These are phyloP conservation scores for Penicillium sp. DNA, from an alignment of 2,329 filamentous ascomycete species.

Conservation along the genomic window DNA sequence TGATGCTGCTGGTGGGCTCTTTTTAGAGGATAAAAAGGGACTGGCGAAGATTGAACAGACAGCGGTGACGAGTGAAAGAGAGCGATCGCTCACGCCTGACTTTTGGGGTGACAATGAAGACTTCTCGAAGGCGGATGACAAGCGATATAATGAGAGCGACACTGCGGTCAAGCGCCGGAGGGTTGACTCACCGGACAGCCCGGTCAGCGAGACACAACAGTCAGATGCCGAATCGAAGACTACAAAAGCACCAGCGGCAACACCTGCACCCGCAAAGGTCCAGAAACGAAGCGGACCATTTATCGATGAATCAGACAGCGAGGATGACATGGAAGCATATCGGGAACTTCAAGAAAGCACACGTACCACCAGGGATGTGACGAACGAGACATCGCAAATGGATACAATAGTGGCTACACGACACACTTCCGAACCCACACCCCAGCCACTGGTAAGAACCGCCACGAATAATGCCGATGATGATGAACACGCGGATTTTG, in stretches of 20 bases:
- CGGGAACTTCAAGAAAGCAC: conserved; percentile 16
- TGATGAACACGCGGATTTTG: conserved; percentile 54
- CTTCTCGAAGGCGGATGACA: conserved; percentile 9
- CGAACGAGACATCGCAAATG: background rate
- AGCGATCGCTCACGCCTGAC: conserved; percentile 30
- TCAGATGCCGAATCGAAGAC: background rate
- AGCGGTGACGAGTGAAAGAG: conserved; percentile 4
- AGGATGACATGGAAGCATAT: conserved; percentile 42
- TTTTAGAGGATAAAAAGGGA: conserved; percentile 34
- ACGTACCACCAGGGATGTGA: background rate
- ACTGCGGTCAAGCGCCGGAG: conserved; percentile 34
- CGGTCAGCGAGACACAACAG: background rate
- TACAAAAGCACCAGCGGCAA: background rate
- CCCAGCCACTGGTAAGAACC: conserved; percentile 50
- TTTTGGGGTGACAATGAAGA: conserved; percentile 31
- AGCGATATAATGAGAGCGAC: conserved; percentile 32
- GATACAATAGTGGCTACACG: conserved; percentile 11
- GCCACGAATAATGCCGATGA: conserved; percentile 44
- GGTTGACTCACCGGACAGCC: conserved; percentile 17
- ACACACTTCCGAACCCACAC: conserved; percentile 18
- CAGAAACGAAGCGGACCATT: conserved; percentile 35
- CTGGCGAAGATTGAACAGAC: conserved; percentile 5
- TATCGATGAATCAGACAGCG: conserved; percentile 52
- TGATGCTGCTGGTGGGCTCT: conserved; percentile 26
- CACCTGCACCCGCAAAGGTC: conserved; percentile 1